Conservation (phyloP, 2,329 filamentous ascomycete species). For the Fusarium sp. region DNA sequence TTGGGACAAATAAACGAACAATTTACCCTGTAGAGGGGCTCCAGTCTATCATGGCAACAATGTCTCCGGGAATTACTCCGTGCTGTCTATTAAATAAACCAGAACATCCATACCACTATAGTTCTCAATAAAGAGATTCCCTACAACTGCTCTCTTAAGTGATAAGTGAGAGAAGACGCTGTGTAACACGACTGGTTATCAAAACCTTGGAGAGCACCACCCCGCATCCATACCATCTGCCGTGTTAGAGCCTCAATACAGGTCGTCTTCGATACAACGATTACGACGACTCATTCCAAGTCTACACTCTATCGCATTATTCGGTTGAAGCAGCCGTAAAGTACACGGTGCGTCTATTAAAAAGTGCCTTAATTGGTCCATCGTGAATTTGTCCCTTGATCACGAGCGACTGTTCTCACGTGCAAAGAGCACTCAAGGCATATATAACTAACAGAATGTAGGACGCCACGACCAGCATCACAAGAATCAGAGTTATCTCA, state of each 20-base stretch:
- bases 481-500: background rate
- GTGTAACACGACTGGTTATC: background rate
- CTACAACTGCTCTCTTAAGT: slow-evolving; percentile 1
- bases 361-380: slow-evolving; percentile 10
- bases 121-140: background rate
- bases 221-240: slow-evolving; percentile 15
- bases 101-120: slow-evolving; percentile 14
- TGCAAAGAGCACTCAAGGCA: background rate
- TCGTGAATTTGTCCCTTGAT: slow-evolving; percentile 21
- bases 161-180: slow-evolving; percentile 2
- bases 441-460: slow-evolving; percentile 11
- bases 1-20: slow-evolving; percentile 9
- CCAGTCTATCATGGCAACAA: slow-evolving; percentile 31
- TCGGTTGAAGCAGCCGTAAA: background rate
- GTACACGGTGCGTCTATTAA: background rate
- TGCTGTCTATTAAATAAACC: slow-evolving; percentile 34
- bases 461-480: background rate
- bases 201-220: background rate
- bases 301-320: background rate
- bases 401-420: slow-evolving; percentile 19
- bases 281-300: background rate
- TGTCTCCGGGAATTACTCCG: slow-evolving; percentile 48
- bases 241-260: slow-evolving; percentile 10
- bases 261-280: background rate
- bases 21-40: slow-evolving; percentile 38